A percentile compares a stretch with the other conserved stretches of the same genome.
These are phyloP conservation scores for Heterobasidion occidentale DNA, from an alignment of 1,284 basidiomycete species.

Conservation along the genomic window DNA sequence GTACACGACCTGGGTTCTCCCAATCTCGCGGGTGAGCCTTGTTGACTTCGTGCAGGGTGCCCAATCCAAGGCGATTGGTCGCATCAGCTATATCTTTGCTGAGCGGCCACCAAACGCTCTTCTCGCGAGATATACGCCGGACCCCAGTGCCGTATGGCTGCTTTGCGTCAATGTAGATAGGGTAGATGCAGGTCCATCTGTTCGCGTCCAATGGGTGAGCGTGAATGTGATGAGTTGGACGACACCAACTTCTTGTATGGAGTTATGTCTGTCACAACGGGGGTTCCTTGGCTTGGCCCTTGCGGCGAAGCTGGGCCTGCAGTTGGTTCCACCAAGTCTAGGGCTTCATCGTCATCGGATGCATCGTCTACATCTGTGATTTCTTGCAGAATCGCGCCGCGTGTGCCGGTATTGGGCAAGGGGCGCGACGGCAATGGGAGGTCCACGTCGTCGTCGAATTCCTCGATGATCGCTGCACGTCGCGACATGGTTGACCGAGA, in stretches of 20 bases:
- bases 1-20: slow-evolving; percentile 92
- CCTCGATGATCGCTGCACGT: slow-evolving; percentile 42
- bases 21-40: slow-evolving; percentile 93
- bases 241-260: slow-evolving; percentile 67
- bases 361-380: slow-evolving; percentile 29
- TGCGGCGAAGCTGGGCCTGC: slow-evolving; percentile 7
- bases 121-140: slow-evolving; percentile 72
- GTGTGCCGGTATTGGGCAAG: slow-evolving; percentile 57
- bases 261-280: slow-evolving; percentile 60
- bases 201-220: background rate
- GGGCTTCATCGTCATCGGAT: slow-evolving; percentile 21
- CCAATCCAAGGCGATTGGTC: slow-evolving; percentile 67
- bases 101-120: slow-evolving; percentile 90
- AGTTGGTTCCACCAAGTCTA: slow-evolving; percentile 24
- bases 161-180: slow-evolving; percentile 96
- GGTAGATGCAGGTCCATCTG: slow-evolving; percentile 94
- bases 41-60: slow-evolving; percentile 79
- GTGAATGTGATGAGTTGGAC: slow-evolving; percentile 5
- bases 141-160: slow-evolving; percentile 77
- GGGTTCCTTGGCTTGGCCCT: background rate
- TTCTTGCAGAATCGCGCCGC: slow-evolving; percentile 73
- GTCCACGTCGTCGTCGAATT: slow-evolving; percentile 89
- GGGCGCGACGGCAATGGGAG: slow-evolving; percentile 61
- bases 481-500: background rate
- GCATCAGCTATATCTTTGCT: slow-evolving; percentile 89